phyloP scores from a whole-genome alignment of 2,329 filamentous ascomycete genomes.

The Elsinoe fawcettii region DNA sequence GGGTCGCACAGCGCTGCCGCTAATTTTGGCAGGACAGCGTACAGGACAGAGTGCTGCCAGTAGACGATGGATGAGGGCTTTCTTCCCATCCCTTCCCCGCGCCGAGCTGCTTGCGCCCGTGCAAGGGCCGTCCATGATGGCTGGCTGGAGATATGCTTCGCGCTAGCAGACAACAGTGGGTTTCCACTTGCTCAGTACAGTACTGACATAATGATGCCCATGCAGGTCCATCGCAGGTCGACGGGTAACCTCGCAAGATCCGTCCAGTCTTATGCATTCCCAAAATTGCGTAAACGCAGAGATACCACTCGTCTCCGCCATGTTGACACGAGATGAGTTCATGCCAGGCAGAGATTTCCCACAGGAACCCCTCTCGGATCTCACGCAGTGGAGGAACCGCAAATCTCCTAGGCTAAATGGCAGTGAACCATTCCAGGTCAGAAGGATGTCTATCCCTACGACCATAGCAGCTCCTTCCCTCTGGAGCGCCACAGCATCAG shows the following conservation, averaged over 20 bases:
- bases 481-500: background rate
- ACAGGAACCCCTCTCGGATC: background rate
- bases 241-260: slow-evolving; percentile 8
- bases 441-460: background rate
- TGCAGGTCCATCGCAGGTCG: background rate
- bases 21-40: background rate
- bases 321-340: background rate
- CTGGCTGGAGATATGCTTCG: background rate
- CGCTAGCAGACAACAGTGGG: background rate
- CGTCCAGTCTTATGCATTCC: background rate
- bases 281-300: background rate
- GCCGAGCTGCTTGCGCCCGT: background rate
- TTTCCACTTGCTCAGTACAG: background rate
- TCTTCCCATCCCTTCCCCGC: background rate
- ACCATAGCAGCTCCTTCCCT: background rate
- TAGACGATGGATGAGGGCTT: background rate
- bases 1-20: slow-evolving; percentile 6
- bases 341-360: background rate
- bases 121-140: background rate
- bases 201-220: slow-evolving; percentile 1
- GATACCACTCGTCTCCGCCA: background rate
- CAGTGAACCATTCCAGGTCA: background rate
- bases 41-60: background rate
- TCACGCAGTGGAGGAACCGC: background rate
- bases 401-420: background rate